These are phyloP conservation scores for Umbelopsis isabellina DNA, from an alignment of 192 early-diverging fungal species.

Conservation along the genomic window DNA sequence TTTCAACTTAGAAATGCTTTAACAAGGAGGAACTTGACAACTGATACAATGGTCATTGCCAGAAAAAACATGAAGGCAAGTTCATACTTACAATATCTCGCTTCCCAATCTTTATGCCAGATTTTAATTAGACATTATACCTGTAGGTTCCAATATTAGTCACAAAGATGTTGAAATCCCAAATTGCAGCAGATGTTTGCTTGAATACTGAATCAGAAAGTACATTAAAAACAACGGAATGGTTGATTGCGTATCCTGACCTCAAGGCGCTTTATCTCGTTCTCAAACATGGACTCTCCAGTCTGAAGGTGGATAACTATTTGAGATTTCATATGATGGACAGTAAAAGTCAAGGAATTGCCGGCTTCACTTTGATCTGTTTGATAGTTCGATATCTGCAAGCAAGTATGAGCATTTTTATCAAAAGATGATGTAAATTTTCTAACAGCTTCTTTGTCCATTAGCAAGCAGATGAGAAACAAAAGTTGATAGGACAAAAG, in stretches of 20 bases:
- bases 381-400: conserved; percentile 35
- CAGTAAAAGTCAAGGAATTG: conserved; percentile 24
- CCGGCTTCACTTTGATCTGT: conserved; percentile 34
- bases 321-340: conserved; percentile 23
- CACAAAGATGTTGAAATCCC: not conserved
- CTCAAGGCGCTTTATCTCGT: conserved; percentile 33
- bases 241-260: conserved; percentile 27
- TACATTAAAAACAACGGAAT: conserved; percentile 20
- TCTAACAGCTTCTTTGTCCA: not conserved
- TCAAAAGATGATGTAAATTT: not conserved
- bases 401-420: not conserved
- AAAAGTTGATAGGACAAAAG: not conserved
- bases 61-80: not conserved
- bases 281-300: conserved; percentile 32
- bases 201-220: conserved; percentile 25
- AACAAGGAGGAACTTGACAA: not conserved
- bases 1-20: not conserved
- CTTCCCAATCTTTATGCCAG: not conserved
- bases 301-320: not conserved
- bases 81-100: not conserved
- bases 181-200: conserved; percentile 24
- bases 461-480: not conserved
- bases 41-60: not conserved
- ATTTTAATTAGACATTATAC: not conserved
- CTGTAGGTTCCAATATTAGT: conserved; percentile 27